A percentile compares a stretch with the other conserved stretches of the same genome.
phyloP scores from a whole-genome alignment of 1,284 basidiomycete species.

The Marasmius fiardii region DNA sequence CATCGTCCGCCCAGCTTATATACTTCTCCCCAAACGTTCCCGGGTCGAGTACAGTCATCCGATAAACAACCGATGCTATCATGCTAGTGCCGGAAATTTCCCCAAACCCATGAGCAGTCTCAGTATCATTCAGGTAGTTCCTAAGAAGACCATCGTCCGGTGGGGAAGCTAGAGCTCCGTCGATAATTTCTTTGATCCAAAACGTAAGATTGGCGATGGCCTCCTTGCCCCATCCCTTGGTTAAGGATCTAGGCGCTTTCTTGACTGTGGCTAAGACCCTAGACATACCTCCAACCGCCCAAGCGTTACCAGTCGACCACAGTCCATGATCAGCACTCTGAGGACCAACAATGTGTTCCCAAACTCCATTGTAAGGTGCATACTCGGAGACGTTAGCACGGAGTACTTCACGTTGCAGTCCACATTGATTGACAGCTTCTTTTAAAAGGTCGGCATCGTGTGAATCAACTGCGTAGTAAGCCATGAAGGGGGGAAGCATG shows the following conservation, averaged over 20 bases:
- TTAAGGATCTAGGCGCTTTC: constrained; percentile 15
- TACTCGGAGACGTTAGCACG: constrained; percentile 28
- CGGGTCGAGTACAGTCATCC: constrained; percentile 27
- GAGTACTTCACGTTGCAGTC: constrained; percentile 40
- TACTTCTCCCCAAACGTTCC: constrained; percentile 18
- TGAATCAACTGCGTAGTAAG: constrained; percentile 48
- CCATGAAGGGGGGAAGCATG: constrained; percentile 63
- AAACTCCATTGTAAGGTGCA: constrained; percentile 25
- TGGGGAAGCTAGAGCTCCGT: constrained; percentile 26
- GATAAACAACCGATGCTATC: constrained; percentile 39
- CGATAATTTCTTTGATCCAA: constrained; percentile 31
- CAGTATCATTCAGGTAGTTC: constrained; percentile 35
- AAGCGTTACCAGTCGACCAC: constrained; percentile 51
- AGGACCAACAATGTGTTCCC: constrained; percentile 38
- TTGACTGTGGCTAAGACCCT: constrained; percentile 44
- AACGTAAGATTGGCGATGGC: constrained; percentile 18
- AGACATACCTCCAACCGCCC: constrained; percentile 39
- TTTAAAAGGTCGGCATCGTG: constrained; percentile 38
- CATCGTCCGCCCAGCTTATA: constrained; percentile 23
- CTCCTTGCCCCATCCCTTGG: constrained; percentile 18
- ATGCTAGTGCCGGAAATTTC: constrained; percentile 41
- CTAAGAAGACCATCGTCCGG: constrained; percentile 31
- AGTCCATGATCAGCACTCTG: constrained; percentile 26
- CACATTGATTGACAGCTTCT: constrained; percentile 44
- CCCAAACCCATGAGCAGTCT: constrained; percentile 30